These are phyloP conservation scores for Apiospora aurea DNA, from an alignment of 2,329 filamentous ascomycete genomes.

Conservation along the genomic window DNA sequence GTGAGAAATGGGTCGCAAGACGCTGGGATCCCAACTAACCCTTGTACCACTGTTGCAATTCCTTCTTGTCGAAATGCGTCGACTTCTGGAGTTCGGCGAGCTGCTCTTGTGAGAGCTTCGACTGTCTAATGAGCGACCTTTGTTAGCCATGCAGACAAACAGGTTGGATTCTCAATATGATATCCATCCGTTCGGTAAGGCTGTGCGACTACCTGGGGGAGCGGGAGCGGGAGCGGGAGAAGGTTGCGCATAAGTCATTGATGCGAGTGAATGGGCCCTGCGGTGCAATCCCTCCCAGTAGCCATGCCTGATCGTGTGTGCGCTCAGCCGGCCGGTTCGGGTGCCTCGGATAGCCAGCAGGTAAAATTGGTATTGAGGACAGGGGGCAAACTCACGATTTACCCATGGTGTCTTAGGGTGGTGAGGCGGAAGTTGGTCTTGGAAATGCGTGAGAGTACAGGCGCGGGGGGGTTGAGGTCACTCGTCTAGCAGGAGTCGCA, in stretches of 20 bases:
- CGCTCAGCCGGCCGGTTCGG: constrained; percentile 21
- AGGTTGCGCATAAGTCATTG: not conserved
- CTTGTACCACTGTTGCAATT: constrained; percentile 99
- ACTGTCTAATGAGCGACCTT: constrained; percentile 71
- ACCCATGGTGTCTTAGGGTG: constrained; percentile 34
- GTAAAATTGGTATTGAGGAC: constrained; percentile 22
- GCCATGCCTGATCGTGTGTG: not conserved
- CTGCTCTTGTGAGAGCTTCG: constrained; percentile 96
- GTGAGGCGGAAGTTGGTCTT: not conserved
- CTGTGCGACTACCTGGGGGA: constrained; percentile 26
- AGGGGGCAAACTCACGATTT: constrained; percentile 39
- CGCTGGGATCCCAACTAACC: constrained; percentile 61
- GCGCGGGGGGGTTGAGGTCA: not conserved
- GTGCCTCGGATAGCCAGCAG: constrained; percentile 25
- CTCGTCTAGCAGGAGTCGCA: constrained; percentile 6
- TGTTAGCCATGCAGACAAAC: not conserved
- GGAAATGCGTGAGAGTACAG: not conserved
- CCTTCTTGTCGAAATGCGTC: constrained; percentile 99
- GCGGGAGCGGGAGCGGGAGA: not conserved
- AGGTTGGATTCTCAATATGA: not conserved
- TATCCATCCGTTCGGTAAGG: not conserved
- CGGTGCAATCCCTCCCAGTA: constrained; percentile 8
- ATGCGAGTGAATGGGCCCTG: not conserved
- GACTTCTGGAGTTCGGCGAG: constrained; percentile 94
- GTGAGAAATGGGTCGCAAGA: not conserved